A percentile compares a stretch with the other conserved stretches of the same genome.
phyloP scores from a whole-genome alignment of 768 basidiomycete species.

The Calocybe indica region DNA sequence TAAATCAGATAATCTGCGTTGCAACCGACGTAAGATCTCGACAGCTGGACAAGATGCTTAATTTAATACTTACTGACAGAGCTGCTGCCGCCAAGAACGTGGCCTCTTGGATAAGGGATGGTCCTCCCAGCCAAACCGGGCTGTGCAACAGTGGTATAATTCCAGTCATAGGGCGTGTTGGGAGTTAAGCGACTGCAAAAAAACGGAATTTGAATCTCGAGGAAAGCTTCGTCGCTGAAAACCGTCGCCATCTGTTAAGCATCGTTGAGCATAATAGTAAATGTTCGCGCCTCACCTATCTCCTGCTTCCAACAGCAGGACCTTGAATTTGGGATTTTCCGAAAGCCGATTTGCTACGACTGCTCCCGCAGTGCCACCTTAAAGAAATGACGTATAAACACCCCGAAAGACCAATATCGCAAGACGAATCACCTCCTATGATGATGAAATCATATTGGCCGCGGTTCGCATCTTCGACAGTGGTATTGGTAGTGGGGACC shows the following conservation, averaged over 20 bases:
- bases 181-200: constrained; percentile 4
- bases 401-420: background rate
- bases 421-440: constrained; percentile 5
- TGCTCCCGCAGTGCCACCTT: constrained; percentile 12
- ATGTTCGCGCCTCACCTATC: constrained; percentile 5
- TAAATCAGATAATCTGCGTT: constrained; percentile 12
- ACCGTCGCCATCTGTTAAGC: no score
- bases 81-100: constrained; percentile 18
- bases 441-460: constrained; percentile 9
- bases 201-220: constrained; percentile 8
- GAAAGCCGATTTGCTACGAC: constrained; percentile 10
- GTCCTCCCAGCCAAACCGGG: constrained; percentile 10
- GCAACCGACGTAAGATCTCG: background rate
- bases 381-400: background rate
- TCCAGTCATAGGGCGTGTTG: constrained; percentile 17
- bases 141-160: constrained; percentile 20
- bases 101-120: constrained; percentile 16
- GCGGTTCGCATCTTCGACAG: background rate
- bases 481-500: no score
- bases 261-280: no score
- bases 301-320: constrained; percentile 10
- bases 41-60: background rate
- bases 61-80: constrained; percentile 12
- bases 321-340: constrained; percentile 4
- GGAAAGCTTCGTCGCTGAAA: constrained; percentile 6